Base-by-base conservation (phyloP, 1,284 basidiomycete species). In the Amylostereum areolatum region DNA sequence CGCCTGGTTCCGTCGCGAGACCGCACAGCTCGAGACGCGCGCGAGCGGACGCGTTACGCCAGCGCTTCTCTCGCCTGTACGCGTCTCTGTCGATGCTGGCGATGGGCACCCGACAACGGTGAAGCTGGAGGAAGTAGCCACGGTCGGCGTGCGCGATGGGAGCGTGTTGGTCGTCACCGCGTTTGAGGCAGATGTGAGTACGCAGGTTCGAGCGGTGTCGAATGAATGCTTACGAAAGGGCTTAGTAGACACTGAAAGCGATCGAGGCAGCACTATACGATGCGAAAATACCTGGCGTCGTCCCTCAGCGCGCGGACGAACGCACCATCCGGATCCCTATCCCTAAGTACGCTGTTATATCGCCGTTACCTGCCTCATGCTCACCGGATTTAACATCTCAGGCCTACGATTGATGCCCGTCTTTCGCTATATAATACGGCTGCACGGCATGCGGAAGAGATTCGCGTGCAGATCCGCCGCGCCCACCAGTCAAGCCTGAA, bases 61-160 rank as follows among this genome's bases (percentile, higher is more conserved):
- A 4, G 75, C 75, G 2, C 56, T 91, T 52, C 73, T 91, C 40
- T 69, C 80, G n/a, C 77, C 83, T 1, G 85, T 91, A 10, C 73
- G 77, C 28, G 81, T 91, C 31, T 69, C 69, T 50, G 56, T 80
- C 27, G 66, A 68, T 24, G 66, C 70, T 9, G 41, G 52, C 30
- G 56, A 62, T 34, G 49, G 54, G n/a, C 50, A 53, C 18, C 8
- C 18, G 11, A 32, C 32, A 18, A 55, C 50, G 1, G 62, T 73
- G 43, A 70, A 66, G 39, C 63, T 91, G 36, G 81, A 87, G 39
- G 83, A 88, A 48, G 62, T 90, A 18, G 83, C 88, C 1, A 89
- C 86, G 0, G 77, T 91, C 32, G 88, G 89, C 9, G 80, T 91
- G 41, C 73, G 82, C 52, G 86, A 91, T 48, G 88, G 88, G 1